phyloP scores from a whole-genome alignment of 768 basidiomycete genomes.

The Trametes coccinea region DNA sequence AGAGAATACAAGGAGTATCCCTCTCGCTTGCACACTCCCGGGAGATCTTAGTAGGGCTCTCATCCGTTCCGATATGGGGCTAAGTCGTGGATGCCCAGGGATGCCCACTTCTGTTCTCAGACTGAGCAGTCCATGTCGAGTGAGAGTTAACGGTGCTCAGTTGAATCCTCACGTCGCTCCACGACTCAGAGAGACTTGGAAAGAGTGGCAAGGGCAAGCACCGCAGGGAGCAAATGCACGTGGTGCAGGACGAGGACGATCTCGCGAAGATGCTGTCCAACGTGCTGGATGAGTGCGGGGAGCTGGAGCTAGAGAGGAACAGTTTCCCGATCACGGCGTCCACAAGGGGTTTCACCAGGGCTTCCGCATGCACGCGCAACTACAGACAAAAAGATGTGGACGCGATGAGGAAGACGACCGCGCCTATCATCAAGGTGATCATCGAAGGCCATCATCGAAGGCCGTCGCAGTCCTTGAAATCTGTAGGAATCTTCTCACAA shows the following conservation, averaged over 20 bases:
- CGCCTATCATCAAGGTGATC: slow-evolving; percentile 63
- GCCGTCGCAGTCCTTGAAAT: slow-evolving; percentile 8
- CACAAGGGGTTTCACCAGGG: slow-evolving; percentile 33
- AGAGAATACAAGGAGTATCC: slow-evolving; percentile 95
- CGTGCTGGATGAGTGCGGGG: slow-evolving; percentile 57
- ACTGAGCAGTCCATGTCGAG: slow-evolving; percentile 64
- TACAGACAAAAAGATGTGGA: slow-evolving; percentile 68
- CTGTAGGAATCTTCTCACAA: background rate
- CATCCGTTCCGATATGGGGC: slow-evolving; percentile 77
- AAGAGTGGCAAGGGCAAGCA: slow-evolving; percentile 55
- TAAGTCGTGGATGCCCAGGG: slow-evolving; percentile 52
- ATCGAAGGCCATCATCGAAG: too few species aligned
- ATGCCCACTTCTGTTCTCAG: slow-evolving; percentile 39
- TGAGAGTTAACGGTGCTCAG: slow-evolving; percentile 69
- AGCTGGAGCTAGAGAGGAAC: slow-evolving; percentile 51
- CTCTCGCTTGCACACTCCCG: slow-evolving; percentile 43
- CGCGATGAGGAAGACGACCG: slow-evolving; percentile 65
- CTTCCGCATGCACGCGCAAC: slow-evolving; percentile 39
- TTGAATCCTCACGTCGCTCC: slow-evolving; percentile 71
- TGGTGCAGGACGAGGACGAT: slow-evolving; percentile 47
- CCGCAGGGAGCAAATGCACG: slow-evolving; percentile 66
- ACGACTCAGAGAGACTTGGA: slow-evolving; percentile 38
- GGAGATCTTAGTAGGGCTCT: slow-evolving; percentile 67
- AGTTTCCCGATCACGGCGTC: slow-evolving; percentile 26
- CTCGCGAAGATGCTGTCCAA: slow-evolving; percentile 52